Conservation (phyloP, 1,139 yeast species). For the Kodamaea arcana region DNA sequence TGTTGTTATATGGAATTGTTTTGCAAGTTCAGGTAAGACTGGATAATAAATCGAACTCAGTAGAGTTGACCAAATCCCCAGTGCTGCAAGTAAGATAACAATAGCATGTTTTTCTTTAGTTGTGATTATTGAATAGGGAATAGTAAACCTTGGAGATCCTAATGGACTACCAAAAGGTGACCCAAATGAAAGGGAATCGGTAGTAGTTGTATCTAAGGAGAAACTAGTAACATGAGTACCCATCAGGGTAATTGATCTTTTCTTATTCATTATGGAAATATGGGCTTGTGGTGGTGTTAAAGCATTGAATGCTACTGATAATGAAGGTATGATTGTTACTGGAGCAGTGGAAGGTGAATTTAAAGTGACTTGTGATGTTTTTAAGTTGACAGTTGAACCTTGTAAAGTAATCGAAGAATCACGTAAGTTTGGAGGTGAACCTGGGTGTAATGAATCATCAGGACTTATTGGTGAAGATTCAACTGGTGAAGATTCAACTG, state of each 20-base stretch:
- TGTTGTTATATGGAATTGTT: slow-evolving; percentile 48
- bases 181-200: neutral
- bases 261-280: neutral
- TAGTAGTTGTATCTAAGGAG: neutral
- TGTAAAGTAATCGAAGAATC: too few species aligned
- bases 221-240: neutral
- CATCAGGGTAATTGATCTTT: neutral
- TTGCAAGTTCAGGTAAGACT: slow-evolving; percentile 53
- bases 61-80: slow-evolving; percentile 59
- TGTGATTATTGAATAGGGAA: slow-evolving; percentile 12
- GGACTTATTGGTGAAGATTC: too few species aligned
- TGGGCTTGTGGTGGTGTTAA: neutral
- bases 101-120: slow-evolving; percentile 17
- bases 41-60: slow-evolving; percentile 74
- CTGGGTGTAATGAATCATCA: too few species aligned
- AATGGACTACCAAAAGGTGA: neutral
- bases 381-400: too few species aligned
- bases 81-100: slow-evolving; percentile 18
- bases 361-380: too few species aligned
- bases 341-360: too few species aligned
- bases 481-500: too few species aligned
- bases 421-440: too few species aligned
- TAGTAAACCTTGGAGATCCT: slow-evolving; percentile 2
- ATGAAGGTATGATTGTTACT: too few species aligned
- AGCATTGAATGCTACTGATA: neutral